A percentile compares a stretch with the other conserved stretches of the same genome.
Conservation (phyloP, 139 green algal genomes). For the Pleodorina starrii region DNA sequence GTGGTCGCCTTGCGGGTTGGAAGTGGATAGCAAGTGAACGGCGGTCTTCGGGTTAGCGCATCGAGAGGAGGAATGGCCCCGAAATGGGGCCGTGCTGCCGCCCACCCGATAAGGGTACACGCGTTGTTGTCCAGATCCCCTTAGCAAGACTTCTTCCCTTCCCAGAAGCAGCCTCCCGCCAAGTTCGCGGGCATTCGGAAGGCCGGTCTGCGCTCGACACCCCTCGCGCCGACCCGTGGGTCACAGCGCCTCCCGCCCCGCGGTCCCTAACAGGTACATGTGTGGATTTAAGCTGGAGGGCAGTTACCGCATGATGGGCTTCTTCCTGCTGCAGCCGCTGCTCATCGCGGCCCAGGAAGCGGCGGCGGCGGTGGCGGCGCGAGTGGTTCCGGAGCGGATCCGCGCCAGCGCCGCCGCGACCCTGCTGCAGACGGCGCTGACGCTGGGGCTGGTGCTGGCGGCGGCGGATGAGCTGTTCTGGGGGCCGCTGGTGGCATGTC, state of each 20-base stretch:
- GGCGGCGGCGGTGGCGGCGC: background rate
- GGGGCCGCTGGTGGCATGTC: background rate
- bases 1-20: too few relatives aligned
- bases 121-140: too few relatives aligned
- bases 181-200: too few relatives aligned
- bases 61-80: too few relatives aligned
- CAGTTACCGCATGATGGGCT: constrained; percentile 22
- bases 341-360: constrained; percentile 16
- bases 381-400: background rate
- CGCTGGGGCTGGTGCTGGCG: background rate
- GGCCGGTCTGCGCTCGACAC: too few relatives aligned
- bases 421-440: background rate
- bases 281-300: constrained; percentile 31
- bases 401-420: background rate
- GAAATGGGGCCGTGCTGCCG: too few relatives aligned
- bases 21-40: too few relatives aligned
- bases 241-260: background rate
- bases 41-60: too few relatives aligned
- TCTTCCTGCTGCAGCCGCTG: constrained; percentile 29
- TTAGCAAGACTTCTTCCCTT: too few relatives aligned
- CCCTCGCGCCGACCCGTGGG: too few relatives aligned
- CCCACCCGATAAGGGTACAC: too few relatives aligned
- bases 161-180: too few relatives aligned
- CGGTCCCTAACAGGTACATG: background rate
- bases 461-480: constrained; percentile 37